These are phyloP conservation scores for Setaria viridis DNA, from an alignment of 202 grass and related monocot species.

Conservation along the genomic window DNA sequence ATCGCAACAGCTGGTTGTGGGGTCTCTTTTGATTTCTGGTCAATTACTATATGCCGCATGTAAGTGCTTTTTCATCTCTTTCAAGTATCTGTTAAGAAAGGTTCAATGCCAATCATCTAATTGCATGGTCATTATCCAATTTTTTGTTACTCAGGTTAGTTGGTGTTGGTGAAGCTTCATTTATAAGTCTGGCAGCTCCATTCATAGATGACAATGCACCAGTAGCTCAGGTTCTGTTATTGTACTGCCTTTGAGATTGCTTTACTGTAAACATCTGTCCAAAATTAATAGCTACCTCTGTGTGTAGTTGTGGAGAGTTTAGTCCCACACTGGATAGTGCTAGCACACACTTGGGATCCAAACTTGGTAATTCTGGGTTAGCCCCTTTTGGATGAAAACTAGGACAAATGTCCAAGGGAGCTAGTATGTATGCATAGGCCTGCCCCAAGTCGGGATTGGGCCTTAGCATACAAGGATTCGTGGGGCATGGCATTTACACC, in stretches of 20 bases:
- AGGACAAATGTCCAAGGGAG: background rate
- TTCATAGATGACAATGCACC: conserved; percentile 99
- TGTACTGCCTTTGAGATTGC: conserved; percentile 35
- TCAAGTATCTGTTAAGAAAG: conserved; percentile 14
- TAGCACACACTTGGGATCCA: background rate
- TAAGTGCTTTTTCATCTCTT: conserved; percentile 51
- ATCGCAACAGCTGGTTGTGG: conserved; percentile 96
- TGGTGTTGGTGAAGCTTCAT: conserved; percentile 98
- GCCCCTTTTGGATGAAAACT: background rate
- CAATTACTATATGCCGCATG: conserved; percentile 97
- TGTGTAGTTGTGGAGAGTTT: background rate
- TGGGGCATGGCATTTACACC: background rate
- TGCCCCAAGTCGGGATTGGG: background rate
- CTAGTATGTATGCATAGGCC: background rate
- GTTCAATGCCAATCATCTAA: conserved; percentile 18
- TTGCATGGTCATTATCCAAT: conserved; percentile 31
- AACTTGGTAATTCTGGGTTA: conserved; percentile 13
- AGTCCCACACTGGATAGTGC: background rate
- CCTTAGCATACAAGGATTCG: background rate
- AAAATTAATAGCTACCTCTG: background rate
- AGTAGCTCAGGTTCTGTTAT: conserved; percentile 68
- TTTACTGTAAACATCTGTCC: background rate
- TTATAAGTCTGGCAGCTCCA: conserved; percentile 98
- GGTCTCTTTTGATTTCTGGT: conserved; percentile 94
- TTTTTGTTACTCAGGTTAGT: conserved; percentile 78